These are phyloP conservation scores for Phlebopus sp. DNA, from an alignment of 1,284 basidiomycete genomes.

Conservation along the genomic window DNA sequence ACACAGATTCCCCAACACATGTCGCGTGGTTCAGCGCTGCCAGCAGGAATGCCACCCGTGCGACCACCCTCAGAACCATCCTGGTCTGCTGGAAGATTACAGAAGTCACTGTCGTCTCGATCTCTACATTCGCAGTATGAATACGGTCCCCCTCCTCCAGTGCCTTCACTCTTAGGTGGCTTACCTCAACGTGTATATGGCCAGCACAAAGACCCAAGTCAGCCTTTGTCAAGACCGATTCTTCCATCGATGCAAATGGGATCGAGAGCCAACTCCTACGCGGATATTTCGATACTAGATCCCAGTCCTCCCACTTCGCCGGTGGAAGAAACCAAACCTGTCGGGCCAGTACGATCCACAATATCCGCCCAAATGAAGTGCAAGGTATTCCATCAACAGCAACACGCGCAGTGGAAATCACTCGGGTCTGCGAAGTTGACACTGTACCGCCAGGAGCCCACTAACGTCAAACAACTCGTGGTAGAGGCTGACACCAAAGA, in stretches of 20 bases:
- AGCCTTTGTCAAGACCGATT: slow-evolving; percentile 43
- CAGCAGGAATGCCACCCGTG: slow-evolving; percentile 6
- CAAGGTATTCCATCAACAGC: slow-evolving; percentile 95
- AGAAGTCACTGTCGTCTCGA: slow-evolving; percentile 59
- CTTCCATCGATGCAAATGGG: slow-evolving; percentile 61
- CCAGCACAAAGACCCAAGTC: slow-evolving; percentile 21
- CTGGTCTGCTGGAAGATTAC: slow-evolving; percentile 35
- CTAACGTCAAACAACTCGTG: slow-evolving; percentile 93
- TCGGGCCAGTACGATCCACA: slow-evolving; percentile 70
- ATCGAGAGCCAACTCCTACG: slow-evolving; percentile 49
- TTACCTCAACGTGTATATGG: slow-evolving; percentile 31
- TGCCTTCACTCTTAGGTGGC: slow-evolving; percentile 42
- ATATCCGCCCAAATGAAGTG: slow-evolving; percentile 96
- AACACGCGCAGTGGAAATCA: slow-evolving; percentile 96
- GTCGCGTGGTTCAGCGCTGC: slow-evolving; percentile 1
- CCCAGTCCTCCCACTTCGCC: slow-evolving; percentile 80
- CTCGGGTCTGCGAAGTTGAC: slow-evolving; percentile 87
- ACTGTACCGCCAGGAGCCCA: slow-evolving; percentile 81
- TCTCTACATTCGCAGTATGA: slow-evolving; percentile 58
- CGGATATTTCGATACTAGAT: slow-evolving; percentile 55
- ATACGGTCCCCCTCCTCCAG: slow-evolving; percentile 43
- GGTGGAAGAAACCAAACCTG: slow-evolving; percentile 49
- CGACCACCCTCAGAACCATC: slow-evolving; percentile 42
- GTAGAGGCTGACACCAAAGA: slow-evolving; percentile 85
- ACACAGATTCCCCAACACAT: slow-evolving; percentile 8